Base-by-base conservation (phyloP, 768 basidiomycete genomes). In the Strobilomyces dryophilus region DNA sequence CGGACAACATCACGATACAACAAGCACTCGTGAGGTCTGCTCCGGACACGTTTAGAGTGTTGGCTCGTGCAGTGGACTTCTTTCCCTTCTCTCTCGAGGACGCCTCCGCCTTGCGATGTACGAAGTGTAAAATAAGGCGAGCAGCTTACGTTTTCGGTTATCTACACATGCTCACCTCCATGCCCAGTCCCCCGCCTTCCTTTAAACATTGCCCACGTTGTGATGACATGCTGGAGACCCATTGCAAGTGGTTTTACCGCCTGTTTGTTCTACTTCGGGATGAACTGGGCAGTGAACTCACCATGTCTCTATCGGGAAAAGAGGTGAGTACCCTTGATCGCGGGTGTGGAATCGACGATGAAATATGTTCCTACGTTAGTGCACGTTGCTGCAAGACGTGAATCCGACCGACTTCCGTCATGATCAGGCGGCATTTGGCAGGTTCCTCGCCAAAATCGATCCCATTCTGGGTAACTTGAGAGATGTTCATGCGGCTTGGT, bases 211-310 rank as follows among this genome's bases (percentile, higher is more conserved):
- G 86, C 58, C 62, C 74, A 6, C 62, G 64, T 12, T 88, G 87
- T 61, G 70, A 72, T 46, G 81, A 85, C 60, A 73, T 75, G 60
- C 75, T 80, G 34, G 71, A 77, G 37, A 75, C 78, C 46, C 78
- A 76, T 54, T 74, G 77, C 44, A 73, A 69, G 34, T 76, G 76
- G 51, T 66, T 71, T 45, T 87, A 77, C 51, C 66, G 76, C 45
- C 65, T 87, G 49, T 77, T 72, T 48, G 52, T 87, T 46, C 68
- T 70, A 35, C 60, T 87, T 15, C 71, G 80, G 59, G 85, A 88
- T 52, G 74, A 75, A 34, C 62, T 69, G 11, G 76, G 74, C 5
- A 51, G 62, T 4, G 65, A 70, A 32, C 60, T 86, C 15, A 64
- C 71, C 6, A 69, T 85, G 3, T 75, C 77, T 6, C 68, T 83